Base-by-base conservation (phyloP, 257 asterid genomes). In the Plantago major region DNA sequence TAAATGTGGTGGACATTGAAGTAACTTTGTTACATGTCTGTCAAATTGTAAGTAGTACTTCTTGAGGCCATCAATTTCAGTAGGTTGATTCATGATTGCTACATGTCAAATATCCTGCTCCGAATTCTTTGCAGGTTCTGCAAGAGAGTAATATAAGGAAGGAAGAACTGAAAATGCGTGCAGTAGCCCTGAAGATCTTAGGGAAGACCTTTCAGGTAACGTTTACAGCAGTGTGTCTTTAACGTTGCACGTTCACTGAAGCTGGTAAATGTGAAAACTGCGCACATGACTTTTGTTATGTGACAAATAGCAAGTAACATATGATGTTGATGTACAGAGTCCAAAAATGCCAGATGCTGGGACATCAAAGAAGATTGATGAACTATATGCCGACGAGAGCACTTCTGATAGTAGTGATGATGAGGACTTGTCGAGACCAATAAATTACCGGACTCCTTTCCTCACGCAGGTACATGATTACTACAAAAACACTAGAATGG, bases 1-100 rank as follows among this genome's bases (percentile, higher is more conserved):
- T 90, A 68, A 90, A 90, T 69, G 96, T 90, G 53, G 96, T 88
- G 22, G 95, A 90, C 71, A 81, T 88, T 60, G 98, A 90, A 78
- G 80, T 86, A 12, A 90, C 96, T 67, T 84, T 88, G 42, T 65
- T 83, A 6, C 96, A 82, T 62, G 96, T 90, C 13, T 90, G 95
- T 67, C 98, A 88, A 79, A 77, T 85, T 96, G 98, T 87, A 42
- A 64, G 80, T 47, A 64, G 80, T 47, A 46, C 44, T 16, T 14
- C 18, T 16, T 18, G 3, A 38, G n/a, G 15, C 11, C 37, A 37
- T 42, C 5, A 5, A 53, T 9, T 40, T 5, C 58, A 4, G 14
- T 53, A 10, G 26, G 58, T 26, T 40, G 9, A 53, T 19, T 40
- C 2, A 10, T 16, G 6, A 53, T 28, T 9, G 14, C 40, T 3